phyloP scores from a whole-genome alignment of 2,329 filamentous ascomycete genomes.

The Microascus cirrosus region DNA sequence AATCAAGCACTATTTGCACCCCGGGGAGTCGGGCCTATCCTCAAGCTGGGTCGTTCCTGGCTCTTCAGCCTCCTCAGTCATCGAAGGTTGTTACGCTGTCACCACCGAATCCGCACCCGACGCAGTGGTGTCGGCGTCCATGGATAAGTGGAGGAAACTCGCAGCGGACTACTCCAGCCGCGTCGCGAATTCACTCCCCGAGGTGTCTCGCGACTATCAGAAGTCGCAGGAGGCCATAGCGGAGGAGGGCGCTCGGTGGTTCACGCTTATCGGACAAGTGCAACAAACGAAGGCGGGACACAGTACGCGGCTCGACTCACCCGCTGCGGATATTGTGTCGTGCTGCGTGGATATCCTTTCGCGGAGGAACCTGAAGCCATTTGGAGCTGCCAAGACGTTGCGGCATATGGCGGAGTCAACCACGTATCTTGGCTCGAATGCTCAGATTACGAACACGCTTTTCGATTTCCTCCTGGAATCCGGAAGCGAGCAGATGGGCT shows the following conservation, averaged over 20 bases:
- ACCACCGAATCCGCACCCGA: slow-evolving; percentile 3
- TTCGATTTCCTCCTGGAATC: slow-evolving; percentile 5
- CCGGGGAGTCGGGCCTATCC: slow-evolving; percentile 22
- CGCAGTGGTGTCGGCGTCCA: slow-evolving; percentile 10
- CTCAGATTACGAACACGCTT: not conserved
- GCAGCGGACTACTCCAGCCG: slow-evolving; percentile 49
- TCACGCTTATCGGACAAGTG: slow-evolving; percentile 41
- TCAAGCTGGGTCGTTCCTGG: slow-evolving; percentile 15
- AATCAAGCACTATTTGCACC: slow-evolving; percentile 41
- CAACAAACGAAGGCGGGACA: slow-evolving; percentile 20
- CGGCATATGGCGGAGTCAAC: slow-evolving; percentile 6
- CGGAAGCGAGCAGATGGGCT: slow-evolving; percentile 13
- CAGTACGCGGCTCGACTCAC: slow-evolving; percentile 20
- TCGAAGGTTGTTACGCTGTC: slow-evolving; percentile 4
- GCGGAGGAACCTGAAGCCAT: slow-evolving; percentile 44
- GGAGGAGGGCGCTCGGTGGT: slow-evolving; percentile 57
- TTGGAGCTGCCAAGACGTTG: slow-evolving; percentile 38
- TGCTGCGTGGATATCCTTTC: slow-evolving; percentile 28
- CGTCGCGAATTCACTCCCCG: slow-evolving; percentile 66
- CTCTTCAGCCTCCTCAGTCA: slow-evolving; percentile 6
- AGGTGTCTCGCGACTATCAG: slow-evolving; percentile 67
- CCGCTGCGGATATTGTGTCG: slow-evolving; percentile 11
- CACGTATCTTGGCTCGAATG: not conserved
- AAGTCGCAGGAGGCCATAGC: slow-evolving; percentile 60
- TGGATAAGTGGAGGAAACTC: slow-evolving; percentile 14